Evolutionary conservation across 495 filamentous ascomycete species (phyloP), one percentile per base, ranked within the genome.

Genomic region (Chaetomium cochliodes): DNA sequence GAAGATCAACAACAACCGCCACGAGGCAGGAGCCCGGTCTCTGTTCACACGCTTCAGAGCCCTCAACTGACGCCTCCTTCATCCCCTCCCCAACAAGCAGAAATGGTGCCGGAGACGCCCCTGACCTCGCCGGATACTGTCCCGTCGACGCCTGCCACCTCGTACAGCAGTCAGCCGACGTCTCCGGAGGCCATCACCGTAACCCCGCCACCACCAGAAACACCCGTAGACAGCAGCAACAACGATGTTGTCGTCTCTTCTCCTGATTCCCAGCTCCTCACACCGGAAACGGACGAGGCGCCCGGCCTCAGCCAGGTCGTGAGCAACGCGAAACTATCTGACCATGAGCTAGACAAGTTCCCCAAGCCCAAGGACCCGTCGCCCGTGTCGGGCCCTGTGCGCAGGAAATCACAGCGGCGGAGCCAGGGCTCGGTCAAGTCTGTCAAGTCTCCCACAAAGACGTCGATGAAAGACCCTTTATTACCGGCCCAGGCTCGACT

Each of bases 201-300:
- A 2, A 51, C 58, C 7, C 56, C 30, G 33, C 53, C 67, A 46
- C 53, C 67, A 39, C n/a, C 52, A 25, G 39, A 30, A 33, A 42
- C 63, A 13, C 30, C 50, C 13, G 51, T 47, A 2, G 51, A 57
- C 12, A 9, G 54, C 55, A 25, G 53, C 12, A 9, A 50, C 55
- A 25, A 37, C 28, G 41, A 51, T 26, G 41, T 9, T 22, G 41
- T 8, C 11, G 16, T 28, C 51, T 63, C 37, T 54, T 75, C 69
- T 1, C 72, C 70, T 58, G 70, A 80, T 64, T 69, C 78, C 16
- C 73, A 77, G 51, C 72, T 76, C 56, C 77, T 84, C 68, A 78
- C 79, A 61, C 71, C 73, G 58, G 78, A 81, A 66, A 75, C 78
- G 5, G 80, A 81, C 55, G 72, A 78, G 59, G 78, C 79, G 25